These are phyloP conservation scores for Solanum sejunctum DNA, from an alignment of 257 asterid species.

Conservation along the genomic window DNA sequence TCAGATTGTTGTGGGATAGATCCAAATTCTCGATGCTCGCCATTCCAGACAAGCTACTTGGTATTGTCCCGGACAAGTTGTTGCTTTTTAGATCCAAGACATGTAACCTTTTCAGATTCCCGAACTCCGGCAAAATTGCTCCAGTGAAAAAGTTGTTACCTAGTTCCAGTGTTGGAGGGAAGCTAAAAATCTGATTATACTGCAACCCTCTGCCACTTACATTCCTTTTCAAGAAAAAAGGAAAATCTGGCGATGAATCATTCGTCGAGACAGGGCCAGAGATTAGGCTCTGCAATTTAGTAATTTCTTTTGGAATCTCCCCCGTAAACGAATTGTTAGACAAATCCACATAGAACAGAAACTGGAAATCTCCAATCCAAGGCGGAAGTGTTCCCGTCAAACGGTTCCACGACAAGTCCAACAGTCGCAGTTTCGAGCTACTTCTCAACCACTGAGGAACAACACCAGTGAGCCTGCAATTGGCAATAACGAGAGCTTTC, in stretches of 20 bases:
- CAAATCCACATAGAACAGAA: constrained; percentile 63
- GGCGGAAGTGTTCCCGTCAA: constrained; percentile 51
- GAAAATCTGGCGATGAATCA: constrained; percentile 41
- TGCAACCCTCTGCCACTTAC: constrained; percentile 13
- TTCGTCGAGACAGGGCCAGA: constrained; percentile 18
- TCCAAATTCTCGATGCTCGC: constrained; percentile 52
- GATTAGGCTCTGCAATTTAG: constrained; percentile 37
- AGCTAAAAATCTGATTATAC: constrained; percentile 41
- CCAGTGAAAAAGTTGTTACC: constrained; percentile 60
- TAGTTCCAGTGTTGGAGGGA: constrained; percentile 61
- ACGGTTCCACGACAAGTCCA: constrained; percentile 73
- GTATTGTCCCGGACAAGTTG: constrained; percentile 52
- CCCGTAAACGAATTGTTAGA: constrained; percentile 65
- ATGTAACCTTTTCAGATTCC: constrained; percentile 48
- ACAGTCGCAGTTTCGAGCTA: constrained; percentile 33
- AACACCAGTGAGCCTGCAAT: constrained; percentile 53
- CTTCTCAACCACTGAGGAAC: constrained; percentile 62
- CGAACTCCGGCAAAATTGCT: constrained; percentile 62
- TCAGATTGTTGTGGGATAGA: constrained; percentile 51
- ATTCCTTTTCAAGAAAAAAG: constrained; percentile 40
- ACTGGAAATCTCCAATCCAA: constrained; percentile 52
- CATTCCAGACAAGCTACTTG: constrained; percentile 45
- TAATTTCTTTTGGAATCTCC: constrained; percentile 46
- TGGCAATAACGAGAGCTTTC: constrained; percentile 55
- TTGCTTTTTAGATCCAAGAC: constrained; percentile 55